Base-by-base conservation (phyloP, 192 early-diverging fungal species). In the Obelidium mucronatum region DNA sequence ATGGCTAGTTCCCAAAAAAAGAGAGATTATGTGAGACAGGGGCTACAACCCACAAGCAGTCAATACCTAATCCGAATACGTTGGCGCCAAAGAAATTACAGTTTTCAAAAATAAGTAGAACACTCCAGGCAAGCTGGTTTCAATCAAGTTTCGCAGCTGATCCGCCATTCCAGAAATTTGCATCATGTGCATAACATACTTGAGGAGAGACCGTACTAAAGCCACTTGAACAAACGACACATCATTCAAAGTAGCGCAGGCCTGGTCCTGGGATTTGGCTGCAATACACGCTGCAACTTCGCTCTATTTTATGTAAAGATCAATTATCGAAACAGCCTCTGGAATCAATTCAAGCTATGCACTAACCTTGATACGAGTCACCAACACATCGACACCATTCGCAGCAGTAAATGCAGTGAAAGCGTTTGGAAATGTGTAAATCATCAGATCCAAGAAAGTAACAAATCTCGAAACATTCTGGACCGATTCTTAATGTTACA, bases 181-280 rank as follows among this genome's bases (percentile, higher is more conserved):
- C 91, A 97, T 91, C 92, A 98, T 91, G 72, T 96, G 94, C 56
- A 94, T 86, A 31, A 96, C 85, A 79, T 96, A 91, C 82, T 97
- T 97, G 70, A 98, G 87, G 86, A 96, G 89, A 40, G 94, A 89
- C 58, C 97, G 94, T 22, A 97, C 81, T 59, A 96, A 74, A 0
- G 91, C 87, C 4, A 91, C 87, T 51, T 92, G 83, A 70, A 95
- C 93, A 52, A 93, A 87, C 22, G 93, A 86, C 35, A 94, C 74
- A 2, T 85, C 82, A 15, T 48, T 40, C 24, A 74, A 31, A 0
- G 37, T 39, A 1, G 34, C n/a, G 42, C 5, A 63, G 39, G 6
- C 34, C 24, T 35, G 3, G n/a, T n/a, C n/a, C n/a, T n/a, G n/a
- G n/a, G n/a, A n/a, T n/a, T n/a, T n/a, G n/a, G n/a, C n/a, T n/a